A percentile compares a stretch with the other conserved stretches of the same genome.
phyloP scores from a whole-genome alignment of 805 yeast genomes.

The Dipodascus geniculatus region DNA sequence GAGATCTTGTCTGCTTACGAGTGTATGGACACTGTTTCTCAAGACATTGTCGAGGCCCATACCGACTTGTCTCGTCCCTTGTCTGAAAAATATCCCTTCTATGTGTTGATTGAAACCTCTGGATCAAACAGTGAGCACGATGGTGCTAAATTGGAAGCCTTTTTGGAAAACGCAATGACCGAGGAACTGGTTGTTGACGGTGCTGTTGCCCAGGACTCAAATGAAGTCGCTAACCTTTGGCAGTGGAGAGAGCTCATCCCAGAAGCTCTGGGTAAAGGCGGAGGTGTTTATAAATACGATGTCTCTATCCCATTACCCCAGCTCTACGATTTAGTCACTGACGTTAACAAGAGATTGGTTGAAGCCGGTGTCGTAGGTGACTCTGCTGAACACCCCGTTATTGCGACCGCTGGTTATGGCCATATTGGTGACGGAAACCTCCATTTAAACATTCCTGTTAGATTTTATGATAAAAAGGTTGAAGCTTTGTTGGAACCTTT shows the following conservation, averaged over 20 bases:
- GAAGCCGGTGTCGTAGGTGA: constrained; percentile 50
- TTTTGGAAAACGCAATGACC: constrained; percentile 78
- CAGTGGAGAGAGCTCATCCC: constrained; percentile 91
- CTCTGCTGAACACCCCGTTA: constrained; percentile 60
- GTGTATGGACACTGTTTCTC: constrained; percentile 77
- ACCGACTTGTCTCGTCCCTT: constrained; percentile 59
- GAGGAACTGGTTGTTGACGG: constrained; percentile 82
- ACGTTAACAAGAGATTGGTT: constrained; percentile 48
- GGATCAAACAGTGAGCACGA: constrained; percentile 93
- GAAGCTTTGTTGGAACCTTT: constrained; percentile 84
- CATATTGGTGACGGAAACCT: constrained; percentile 96
- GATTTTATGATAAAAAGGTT: constrained; percentile 67
- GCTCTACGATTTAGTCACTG: constrained; percentile 73
- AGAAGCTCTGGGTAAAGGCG: constrained; percentile 72
- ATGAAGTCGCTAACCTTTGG: constrained; percentile 79
- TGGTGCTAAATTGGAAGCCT: constrained; percentile 74
- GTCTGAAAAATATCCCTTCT: constrained; percentile 75
- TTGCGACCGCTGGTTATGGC: constrained; percentile 92
- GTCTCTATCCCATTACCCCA: constrained; percentile 80
- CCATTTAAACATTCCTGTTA: constrained; percentile 85
- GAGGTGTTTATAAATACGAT: constrained; percentile 96
- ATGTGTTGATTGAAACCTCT: constrained; percentile 86
- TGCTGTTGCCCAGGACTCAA: constrained; percentile 89
- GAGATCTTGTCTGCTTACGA: constrained; percentile 90
- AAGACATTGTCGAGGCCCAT: constrained; percentile 29